Percentiles rank a stretch among this genome's conserved stretches.
Conservation (phyloP, 768 basidiomycete species). For the Flagelloscypha sp. region DNA sequence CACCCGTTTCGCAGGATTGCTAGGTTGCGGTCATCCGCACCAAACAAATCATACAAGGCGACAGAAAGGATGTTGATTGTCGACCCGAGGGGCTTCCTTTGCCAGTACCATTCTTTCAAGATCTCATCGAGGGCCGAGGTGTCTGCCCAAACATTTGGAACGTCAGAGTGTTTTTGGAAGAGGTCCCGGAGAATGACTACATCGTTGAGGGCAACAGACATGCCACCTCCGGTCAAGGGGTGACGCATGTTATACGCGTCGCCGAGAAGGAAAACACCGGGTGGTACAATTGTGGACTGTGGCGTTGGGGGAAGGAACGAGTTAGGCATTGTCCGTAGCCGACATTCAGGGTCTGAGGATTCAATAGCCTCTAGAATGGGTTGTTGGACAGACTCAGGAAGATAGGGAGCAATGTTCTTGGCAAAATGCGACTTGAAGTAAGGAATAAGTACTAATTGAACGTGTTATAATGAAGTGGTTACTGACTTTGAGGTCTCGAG, state of each 20-base stretch:
- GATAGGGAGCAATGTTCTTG: constrained; percentile 65
- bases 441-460: constrained; percentile 4
- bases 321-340: constrained; percentile 90
- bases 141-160: constrained; percentile 27
- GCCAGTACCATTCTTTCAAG: constrained; percentile 78
- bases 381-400: constrained; percentile 63
- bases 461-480: background rate
- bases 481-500: constrained; percentile 69
- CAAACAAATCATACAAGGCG: constrained; percentile 90
- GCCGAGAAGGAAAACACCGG: constrained; percentile 69
- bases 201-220: constrained; percentile 93
- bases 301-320: constrained; percentile 78
- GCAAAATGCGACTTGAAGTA: constrained; percentile 55
- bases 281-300: constrained; percentile 53
- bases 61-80: constrained; percentile 91
- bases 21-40: constrained; percentile 70
- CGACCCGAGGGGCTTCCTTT: constrained; percentile 70
- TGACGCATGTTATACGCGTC: constrained; percentile 99
- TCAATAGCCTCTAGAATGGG: constrained; percentile 63
- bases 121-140: constrained; percentile 43
- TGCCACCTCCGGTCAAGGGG: constrained; percentile 94
- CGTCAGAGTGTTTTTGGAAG: constrained; percentile 33
- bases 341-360: too few relatives aligned
- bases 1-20: constrained; percentile 71
- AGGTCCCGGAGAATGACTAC: constrained; percentile 65